Evolutionary conservation across 495 filamentous ascomycete species (phyloP).

Genomic region (Penicillium canescens): DNA sequence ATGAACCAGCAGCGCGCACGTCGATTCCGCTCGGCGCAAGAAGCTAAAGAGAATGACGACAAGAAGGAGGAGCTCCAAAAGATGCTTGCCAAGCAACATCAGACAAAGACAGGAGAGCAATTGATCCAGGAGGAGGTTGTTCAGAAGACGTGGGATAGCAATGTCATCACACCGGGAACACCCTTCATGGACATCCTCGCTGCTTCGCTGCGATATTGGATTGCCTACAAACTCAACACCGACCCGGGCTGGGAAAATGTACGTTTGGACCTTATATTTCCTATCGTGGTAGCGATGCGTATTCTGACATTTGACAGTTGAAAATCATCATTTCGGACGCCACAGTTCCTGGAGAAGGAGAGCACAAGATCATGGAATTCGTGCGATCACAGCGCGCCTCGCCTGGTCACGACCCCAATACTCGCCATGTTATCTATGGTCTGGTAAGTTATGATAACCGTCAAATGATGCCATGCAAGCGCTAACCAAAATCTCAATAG

Average conservation of each 20-base stretch:
- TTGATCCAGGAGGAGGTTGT: constrained; percentile 62
- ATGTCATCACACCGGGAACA: constrained; percentile 96
- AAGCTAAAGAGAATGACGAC: constrained; percentile 90
- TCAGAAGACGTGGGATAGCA: constrained; percentile 95
- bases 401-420: constrained; percentile 93
- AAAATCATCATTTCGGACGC: constrained; percentile 99
- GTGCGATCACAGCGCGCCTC: constrained; percentile 88
- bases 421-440: constrained; percentile 92
- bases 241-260: constrained; percentile 94
- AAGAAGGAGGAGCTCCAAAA: constrained; percentile 85
- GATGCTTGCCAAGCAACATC: constrained; percentile 70
- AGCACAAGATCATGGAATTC: constrained; percentile 99
- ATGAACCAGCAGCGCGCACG: constrained; percentile 97
- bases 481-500: constrained; percentile 29
- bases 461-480: neutral
- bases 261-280: neutral
- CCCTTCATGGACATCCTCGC: constrained; percentile 99
- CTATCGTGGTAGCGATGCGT: neutral
- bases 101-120: constrained; percentile 54
- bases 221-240: constrained; percentile 92
- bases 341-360: constrained; percentile 94
- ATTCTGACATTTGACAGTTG: constrained; percentile 47
- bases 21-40: constrained; percentile 88
- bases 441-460: constrained; percentile 43
- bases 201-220: constrained; percentile 90